Evolutionary conservation across 2,329 filamentous ascomycete genomes (phyloP), one percentile per base, ranked within the genome.

Genomic region (Colletotrichum abscissum): DNA sequence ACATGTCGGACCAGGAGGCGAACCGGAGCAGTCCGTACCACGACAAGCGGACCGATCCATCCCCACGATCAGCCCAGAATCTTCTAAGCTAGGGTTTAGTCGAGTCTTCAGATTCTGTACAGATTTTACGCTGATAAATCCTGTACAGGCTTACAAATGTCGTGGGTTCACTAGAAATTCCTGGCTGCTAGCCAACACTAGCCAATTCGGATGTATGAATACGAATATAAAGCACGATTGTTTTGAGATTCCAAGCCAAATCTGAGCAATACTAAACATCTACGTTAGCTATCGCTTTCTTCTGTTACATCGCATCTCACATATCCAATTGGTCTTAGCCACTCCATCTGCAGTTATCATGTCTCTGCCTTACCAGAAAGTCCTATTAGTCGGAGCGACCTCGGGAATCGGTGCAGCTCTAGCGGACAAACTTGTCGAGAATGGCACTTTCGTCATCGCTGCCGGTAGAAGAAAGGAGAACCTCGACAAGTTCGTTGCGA

Each of bases 321-420:
- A 26, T 26, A 55, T 9, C 49, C 38, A 16, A 12, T 26, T 1
- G n/a, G 12, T 28, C 28, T 19, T 14, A 55, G 2, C 19, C 33
- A 6, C 5, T 12, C 19, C 42, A n/a, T 19, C 8, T 9, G 16
- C 42, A n/a, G 4, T 9, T 30, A 77, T 58, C 28, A 90, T 89
- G 87, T 73, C 84, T 4, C 89, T 89, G 77, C 84, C 82, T 5
- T 90, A 90, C 79, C 88, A 88, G 58, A 86, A 85, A 55, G 83
- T 89, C n/a, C 85, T 91, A 60, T 77, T 91, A 58, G 80, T 90
- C 52, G 79, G 79, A 28, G 79, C 78, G 1, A 78, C 78, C 0
- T 80, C 79, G 0, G 79, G 79, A 14, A 80, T 81, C 46, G 78
- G 79, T 2, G 73, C 75, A 19, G 75, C 79, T 60, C 73, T 80